Percentiles rank a stretch among this genome's conserved stretches.
These are phyloP conservation scores for Botrytis squamosa DNA, from an alignment of 2,329 filamentous ascomycete genomes.

Conservation along the genomic window DNA sequence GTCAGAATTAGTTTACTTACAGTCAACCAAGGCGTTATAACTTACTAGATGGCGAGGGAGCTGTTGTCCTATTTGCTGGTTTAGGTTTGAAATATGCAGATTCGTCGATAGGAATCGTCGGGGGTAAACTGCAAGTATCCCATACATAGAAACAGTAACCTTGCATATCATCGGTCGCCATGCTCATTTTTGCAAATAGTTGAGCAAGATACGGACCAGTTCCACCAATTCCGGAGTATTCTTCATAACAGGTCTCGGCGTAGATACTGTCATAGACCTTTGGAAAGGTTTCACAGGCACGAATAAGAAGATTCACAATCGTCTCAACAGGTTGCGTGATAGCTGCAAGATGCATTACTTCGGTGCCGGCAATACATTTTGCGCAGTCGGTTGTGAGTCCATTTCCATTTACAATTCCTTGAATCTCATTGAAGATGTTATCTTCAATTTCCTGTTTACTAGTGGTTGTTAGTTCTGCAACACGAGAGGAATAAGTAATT, in stretches of 20 bases:
- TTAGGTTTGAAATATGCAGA: slow-evolving; percentile 18
- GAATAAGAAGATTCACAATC: slow-evolving; percentile 18
- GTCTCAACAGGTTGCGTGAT: slow-evolving; percentile 18
- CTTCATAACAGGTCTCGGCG: slow-evolving; percentile 17
- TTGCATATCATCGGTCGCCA: slow-evolving; percentile 16
- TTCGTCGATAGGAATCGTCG: slow-evolving; percentile 8
- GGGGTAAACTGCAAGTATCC: slow-evolving; percentile 14
- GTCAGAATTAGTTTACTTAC: background rate
- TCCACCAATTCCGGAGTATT: slow-evolving; percentile 21
- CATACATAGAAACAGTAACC: slow-evolving; percentile 17
- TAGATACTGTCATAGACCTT: slow-evolving; percentile 19
- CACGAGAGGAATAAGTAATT: no score
- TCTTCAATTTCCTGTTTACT: slow-evolving; percentile 20
- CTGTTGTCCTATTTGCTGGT: slow-evolving; percentile 14
- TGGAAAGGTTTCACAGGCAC: slow-evolving; percentile 20
- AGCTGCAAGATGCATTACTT: slow-evolving; percentile 20
- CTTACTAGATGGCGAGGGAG: slow-evolving; percentile 14
- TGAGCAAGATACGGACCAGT: slow-evolving; percentile 21
- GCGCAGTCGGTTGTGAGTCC: slow-evolving; percentile 12
- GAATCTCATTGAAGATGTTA: slow-evolving; percentile 16
- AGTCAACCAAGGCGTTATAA: background rate
- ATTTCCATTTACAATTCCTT: slow-evolving; percentile 13
- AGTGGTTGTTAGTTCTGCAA: background rate
- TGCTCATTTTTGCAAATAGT: slow-evolving; percentile 19
- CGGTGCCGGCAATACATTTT: slow-evolving; percentile 20